Evolutionary conservation across 2,329 filamentous ascomycete genomes (phyloP).

Genomic region (Raffaelea arxii): DNA sequence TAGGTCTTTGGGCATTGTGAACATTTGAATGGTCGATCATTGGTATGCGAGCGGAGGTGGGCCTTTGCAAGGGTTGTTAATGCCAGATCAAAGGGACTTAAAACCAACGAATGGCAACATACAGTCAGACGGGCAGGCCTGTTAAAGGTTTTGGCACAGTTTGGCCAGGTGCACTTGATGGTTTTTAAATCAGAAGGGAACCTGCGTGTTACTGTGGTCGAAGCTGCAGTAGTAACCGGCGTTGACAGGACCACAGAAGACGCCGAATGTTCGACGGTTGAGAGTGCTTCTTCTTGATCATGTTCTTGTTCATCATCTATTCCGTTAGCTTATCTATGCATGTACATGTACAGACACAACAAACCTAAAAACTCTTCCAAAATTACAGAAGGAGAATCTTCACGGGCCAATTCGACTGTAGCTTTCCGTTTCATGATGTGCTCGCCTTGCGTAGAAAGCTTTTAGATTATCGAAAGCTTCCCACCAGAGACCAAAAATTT

Average conservation of each 20-base stretch:
- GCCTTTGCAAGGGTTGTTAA: conserved; percentile 24
- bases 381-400: neutral
- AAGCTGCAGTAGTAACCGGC: conserved; percentile 8
- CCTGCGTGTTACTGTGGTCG: conserved; percentile 7
- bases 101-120: too few relatives aligned
- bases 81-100: neutral
- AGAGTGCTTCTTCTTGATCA: too few relatives aligned
- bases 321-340: too few relatives aligned
- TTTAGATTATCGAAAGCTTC: too few relatives aligned
- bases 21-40: conserved; percentile 73
- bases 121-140: conserved; percentile 64
- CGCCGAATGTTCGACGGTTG: too few relatives aligned
- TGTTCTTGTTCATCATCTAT: too few relatives aligned
- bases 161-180: conserved; percentile 62
- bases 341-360: too few relatives aligned
- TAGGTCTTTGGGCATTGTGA: conserved; percentile 73
- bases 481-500: too few relatives aligned
- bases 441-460: conserved; percentile 4
- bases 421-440: conserved; percentile 12
- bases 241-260: conserved; percentile 7
- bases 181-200: conserved; percentile 68
- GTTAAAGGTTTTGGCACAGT: conserved; percentile 78
- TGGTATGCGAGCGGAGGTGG: conserved; percentile 76
- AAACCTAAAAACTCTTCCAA: neutral
- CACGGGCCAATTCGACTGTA: conserved; percentile 5